These are phyloP conservation scores for Penicillium manginii DNA, from an alignment of 495 filamentous ascomycete species.

Conservation along the genomic window DNA sequence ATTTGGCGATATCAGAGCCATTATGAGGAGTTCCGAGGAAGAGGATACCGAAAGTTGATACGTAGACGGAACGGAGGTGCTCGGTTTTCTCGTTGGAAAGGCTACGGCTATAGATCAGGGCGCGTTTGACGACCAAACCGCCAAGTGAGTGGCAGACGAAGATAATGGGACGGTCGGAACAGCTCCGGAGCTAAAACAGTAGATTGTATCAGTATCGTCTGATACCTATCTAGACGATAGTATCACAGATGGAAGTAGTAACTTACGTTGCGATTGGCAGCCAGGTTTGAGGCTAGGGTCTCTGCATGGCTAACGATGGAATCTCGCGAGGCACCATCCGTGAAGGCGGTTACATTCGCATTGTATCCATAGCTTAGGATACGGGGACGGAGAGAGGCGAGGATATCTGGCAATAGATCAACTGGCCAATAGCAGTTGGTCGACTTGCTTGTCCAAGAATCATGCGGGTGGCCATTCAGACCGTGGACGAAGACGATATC, in stretches of 20 bases:
- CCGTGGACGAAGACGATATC: conserved; percentile 81
- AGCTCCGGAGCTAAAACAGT: conserved; percentile 52
- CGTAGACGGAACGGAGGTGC: conserved; percentile 76
- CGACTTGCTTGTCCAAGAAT: conserved; percentile 72
- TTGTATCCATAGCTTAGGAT: conserved; percentile 87
- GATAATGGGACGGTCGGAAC: conserved; percentile 70
- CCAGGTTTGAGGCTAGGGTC: conserved; percentile 66
- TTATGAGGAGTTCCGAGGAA: conserved; percentile 90
- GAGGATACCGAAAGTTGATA: conserved; percentile 82
- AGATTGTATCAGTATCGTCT: neutral
- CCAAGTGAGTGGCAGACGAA: conserved; percentile 86
- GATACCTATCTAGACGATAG: neutral
- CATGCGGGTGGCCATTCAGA: conserved; percentile 75
- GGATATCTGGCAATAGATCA: conserved; percentile 69
- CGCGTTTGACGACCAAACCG: conserved; percentile 78
- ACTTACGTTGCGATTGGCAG: conserved; percentile 61
- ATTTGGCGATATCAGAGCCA: conserved; percentile 75
- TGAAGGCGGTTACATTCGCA: conserved; percentile 71
- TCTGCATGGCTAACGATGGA: conserved; percentile 84
- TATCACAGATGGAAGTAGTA: neutral
- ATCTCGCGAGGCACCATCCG: conserved; percentile 66
- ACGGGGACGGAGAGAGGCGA: conserved; percentile 64
- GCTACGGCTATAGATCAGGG: conserved; percentile 66
- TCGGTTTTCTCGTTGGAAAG: conserved; percentile 67
- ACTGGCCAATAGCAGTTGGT: conserved; percentile 75